These are phyloP conservation scores for Reutealis trisperma DNA, from an alignment of 345 rosid genomes.

Conservation along the genomic window DNA sequence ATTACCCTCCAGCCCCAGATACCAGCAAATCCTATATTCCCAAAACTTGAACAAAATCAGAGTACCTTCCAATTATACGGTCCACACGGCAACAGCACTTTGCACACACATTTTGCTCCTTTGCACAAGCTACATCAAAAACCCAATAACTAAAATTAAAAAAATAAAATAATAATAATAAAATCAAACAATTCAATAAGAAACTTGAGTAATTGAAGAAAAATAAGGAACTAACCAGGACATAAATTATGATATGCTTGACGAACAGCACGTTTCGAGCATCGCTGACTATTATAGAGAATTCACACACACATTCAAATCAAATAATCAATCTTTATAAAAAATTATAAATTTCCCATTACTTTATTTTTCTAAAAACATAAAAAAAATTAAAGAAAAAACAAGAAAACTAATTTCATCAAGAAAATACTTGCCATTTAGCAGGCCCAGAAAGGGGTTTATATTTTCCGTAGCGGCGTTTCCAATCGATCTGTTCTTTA, in stretches of 20 bases:
- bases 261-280: constrained; percentile 85
- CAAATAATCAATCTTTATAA: neutral
- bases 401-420: neutral
- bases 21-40: neutral
- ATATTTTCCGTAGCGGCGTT: constrained; percentile 91
- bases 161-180: neutral
- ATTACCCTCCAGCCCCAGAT: neutral
- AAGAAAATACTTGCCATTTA: constrained; percentile 55
- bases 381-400: neutral
- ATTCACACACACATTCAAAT: neutral
- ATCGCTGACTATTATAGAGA: constrained; percentile 45
- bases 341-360: neutral
- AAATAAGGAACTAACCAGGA: constrained; percentile 53
- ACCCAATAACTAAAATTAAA: neutral
- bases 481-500: constrained; percentile 93
- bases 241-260: constrained; percentile 97
- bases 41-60: neutral
- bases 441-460: constrained; percentile 74
- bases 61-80: constrained; percentile 68
- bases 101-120: constrained; percentile 86
- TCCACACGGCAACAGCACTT: constrained; percentile 70
- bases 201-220: constrained; percentile 9
- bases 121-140: constrained; percentile 71
- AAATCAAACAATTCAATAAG: neutral
- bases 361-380: no score